Base-by-base conservation (phyloP, 129 eudicot genomes). In the Heracleum sosnowskyi region DNA sequence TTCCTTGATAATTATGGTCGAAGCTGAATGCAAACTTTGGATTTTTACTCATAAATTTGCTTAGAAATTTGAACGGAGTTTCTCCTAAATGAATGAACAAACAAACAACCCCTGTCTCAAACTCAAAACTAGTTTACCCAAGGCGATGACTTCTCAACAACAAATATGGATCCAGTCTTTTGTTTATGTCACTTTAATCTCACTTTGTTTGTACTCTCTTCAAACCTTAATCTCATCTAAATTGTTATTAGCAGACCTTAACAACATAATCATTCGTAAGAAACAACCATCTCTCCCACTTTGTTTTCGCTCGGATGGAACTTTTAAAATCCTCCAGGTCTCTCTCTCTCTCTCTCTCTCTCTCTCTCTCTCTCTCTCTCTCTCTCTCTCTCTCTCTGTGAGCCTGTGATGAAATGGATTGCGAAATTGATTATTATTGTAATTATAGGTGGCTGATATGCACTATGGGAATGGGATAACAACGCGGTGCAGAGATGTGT, bases 381-480 rank as follows among this genome's bases (percentile, higher is more conserved):
- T 22, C 63, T 53, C 63, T 6, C 29, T 53, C 29, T 53, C 29
- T 7, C 5, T 57, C 15, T 8, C 1, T 22, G 28, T 51, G 8
- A 53, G 53, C 53, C 4, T 15, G 26, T 55, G 35, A 62, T 42
- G 11, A 42, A 42, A 42, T 42, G 11, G 45, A 42, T 42, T 42
- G 10, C 2, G 13, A 26, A 28, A 10, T 63, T 28, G 0, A 26
- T 62, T 62, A 18, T 29, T 68, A 2, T 69, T 37, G 4, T 36
- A 39, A 55, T 57, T 49, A 62, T 80, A 93, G 98, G 98, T 95
- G 71, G 98, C 98, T 76, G 98, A 95, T 87, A 91, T 95, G 97
- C 98, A 95, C 83, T 91, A 79, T 69, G 98, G 98, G 57, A 92
- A 88, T 74, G 98, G 98, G 74, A 82, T 80, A 41, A n/a, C 85